Evolutionary conservation across 257 asterid genomes (phyloP).

Genomic region (Striga asiatica): DNA sequence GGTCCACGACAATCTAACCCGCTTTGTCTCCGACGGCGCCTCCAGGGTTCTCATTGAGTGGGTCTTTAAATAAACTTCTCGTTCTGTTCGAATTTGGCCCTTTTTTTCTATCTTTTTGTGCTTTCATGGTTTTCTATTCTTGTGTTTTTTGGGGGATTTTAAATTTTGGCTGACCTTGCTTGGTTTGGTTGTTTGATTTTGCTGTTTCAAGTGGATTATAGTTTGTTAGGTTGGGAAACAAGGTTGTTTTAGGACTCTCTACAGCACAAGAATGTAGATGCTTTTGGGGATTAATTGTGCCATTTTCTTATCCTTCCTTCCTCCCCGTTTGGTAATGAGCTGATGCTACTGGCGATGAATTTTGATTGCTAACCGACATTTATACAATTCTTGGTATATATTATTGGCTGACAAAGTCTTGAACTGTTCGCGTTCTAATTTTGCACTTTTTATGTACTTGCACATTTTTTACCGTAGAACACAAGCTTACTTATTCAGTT

Average conservation of each 20-base stretch:
- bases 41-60: conserved; percentile 61
- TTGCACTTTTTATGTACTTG: no score
- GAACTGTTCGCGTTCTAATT: not conserved
- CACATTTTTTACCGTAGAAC: no score
- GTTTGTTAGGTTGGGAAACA: no score
- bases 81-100: not conserved
- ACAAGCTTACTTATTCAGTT: not conserved
- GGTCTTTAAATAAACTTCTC: not conserved
- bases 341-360: not conserved
- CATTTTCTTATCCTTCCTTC: not conserved
- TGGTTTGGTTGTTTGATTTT: not conserved
- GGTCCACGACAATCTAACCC: conserved; percentile 87
- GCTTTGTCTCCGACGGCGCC: conserved; percentile 47
- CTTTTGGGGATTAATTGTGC: not conserved
- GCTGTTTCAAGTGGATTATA: not conserved
- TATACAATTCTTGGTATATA: not conserved
- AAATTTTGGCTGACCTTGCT: not conserved
- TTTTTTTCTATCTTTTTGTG: not conserved
- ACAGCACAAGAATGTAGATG: not conserved
- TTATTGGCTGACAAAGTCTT: not conserved
- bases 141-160: not conserved
- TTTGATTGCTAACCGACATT: no score
- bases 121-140: not conserved
- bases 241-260: not conserved
- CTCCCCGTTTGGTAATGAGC: not conserved